phyloP scores from a whole-genome alignment of 1,284 basidiomycete genomes.

The Gymnopus androsaceus region DNA sequence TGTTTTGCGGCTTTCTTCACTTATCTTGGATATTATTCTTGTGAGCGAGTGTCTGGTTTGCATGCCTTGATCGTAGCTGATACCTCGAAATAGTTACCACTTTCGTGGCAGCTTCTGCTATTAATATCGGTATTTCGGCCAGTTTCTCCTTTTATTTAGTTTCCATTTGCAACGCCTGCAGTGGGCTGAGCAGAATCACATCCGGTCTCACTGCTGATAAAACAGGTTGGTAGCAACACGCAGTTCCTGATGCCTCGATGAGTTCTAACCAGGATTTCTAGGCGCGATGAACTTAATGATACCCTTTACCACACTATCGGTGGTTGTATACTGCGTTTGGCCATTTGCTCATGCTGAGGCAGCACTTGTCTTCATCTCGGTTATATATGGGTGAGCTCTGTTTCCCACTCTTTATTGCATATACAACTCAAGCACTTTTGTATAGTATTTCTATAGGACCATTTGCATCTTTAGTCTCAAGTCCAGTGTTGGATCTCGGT shows the following conservation, averaged over 20 bases:
- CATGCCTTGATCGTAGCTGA: not conserved
- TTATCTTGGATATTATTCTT: conserved; percentile 56
- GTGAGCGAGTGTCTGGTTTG: conserved; percentile 27
- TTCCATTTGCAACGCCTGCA: conserved; percentile 36
- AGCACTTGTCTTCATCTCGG: conserved; percentile 45
- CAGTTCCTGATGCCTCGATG: too few relatives aligned
- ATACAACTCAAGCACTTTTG: not conserved
- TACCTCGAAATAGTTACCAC: conserved; percentile 28
- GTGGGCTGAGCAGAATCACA: conserved; percentile 32
- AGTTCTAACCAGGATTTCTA: conserved; percentile 20
- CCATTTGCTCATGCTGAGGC: conserved; percentile 47
- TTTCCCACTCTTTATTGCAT: not conserved
- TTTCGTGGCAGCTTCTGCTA: conserved; percentile 33
- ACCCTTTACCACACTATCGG: conserved; percentile 51
- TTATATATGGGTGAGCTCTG: conserved; percentile 51
- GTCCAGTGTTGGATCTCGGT: conserved; percentile 63
- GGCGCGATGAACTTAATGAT: conserved; percentile 59
- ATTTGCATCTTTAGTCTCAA: conserved; percentile 54
- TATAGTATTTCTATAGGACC: conserved; percentile 48
- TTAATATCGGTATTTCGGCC: conserved; percentile 28
- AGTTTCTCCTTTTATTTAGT: conserved; percentile 37
- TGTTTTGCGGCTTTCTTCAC: conserved; percentile 35
- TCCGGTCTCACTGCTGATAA: conserved; percentile 33
- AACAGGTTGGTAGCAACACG: conserved; percentile 26
- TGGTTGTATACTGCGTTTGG: conserved; percentile 58